A percentile compares a stretch with the other conserved stretches of the same genome.
Conservation (phyloP, 129 eudicot genomes). For the Pittosporum tobira region DNA sequence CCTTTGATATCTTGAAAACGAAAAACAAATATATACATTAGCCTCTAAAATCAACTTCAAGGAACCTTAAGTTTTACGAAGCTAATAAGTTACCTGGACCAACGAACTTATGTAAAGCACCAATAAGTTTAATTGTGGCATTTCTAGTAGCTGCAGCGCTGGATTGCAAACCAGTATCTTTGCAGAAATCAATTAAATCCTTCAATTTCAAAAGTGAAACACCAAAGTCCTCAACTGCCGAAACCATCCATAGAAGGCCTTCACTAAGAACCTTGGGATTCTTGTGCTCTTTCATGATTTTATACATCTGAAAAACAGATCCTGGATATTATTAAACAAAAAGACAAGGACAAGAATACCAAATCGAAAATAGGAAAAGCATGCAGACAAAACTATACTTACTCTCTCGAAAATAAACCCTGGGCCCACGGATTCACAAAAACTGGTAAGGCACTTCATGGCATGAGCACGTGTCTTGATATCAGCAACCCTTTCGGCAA, state of each 20-base stretch:
- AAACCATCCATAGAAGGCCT: conserved; percentile 94
- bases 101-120: conserved; percentile 75
- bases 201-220: conserved; percentile 67
- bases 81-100: conserved; percentile 64
- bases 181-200: conserved; percentile 98
- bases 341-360: conserved; percentile 7
- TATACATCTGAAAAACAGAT: conserved; percentile 43
- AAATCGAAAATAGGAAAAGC: background rate
- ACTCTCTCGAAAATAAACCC: conserved; percentile 95
- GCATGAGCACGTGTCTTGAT: conserved; percentile 91
- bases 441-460: conserved; percentile 87
- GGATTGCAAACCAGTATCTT: conserved; percentile 91
- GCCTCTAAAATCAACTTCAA: background rate
- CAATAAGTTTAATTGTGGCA: conserved; percentile 83
- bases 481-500: conserved; percentile 95
- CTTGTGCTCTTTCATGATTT: conserved; percentile 98
- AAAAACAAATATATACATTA: conserved; percentile 5
- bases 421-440: conserved; percentile 95
- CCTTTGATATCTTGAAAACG: conserved; percentile 66
- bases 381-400: conserved; percentile 12
- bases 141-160: conserved; percentile 99
- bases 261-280: conserved; percentile 99
- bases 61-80: background rate
- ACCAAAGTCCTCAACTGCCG: conserved; percentile 94
- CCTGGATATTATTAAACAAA: background rate